A percentile compares a stretch with the other conserved stretches of the same genome.
phyloP scores from a whole-genome alignment of 805 yeast species.

The Blastobotrys robertii region DNA sequence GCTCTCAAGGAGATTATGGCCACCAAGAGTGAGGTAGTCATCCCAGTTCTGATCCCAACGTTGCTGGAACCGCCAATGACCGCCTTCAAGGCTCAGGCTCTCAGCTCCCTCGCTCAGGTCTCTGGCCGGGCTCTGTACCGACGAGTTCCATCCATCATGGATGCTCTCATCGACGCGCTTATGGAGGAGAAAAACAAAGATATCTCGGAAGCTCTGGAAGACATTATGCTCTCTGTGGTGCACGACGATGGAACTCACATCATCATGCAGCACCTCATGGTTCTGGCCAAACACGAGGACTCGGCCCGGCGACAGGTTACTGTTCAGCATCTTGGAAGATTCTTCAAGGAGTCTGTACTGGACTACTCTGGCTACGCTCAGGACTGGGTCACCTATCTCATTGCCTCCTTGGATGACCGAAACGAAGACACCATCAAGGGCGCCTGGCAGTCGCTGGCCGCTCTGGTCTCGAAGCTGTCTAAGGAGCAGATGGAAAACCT shows the following conservation, averaged over 20 bases:
- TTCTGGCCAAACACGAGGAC: constrained; percentile 71
- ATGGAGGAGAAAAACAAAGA: constrained; percentile 29
- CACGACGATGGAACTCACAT: constrained; percentile 77
- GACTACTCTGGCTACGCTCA: constrained; percentile 62
- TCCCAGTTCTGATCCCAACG: constrained; percentile 88
- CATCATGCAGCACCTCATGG: constrained; percentile 67
- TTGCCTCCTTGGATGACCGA: constrained; percentile 62
- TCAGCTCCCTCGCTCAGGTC: constrained; percentile 79
- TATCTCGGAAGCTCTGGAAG: constrained; percentile 48
- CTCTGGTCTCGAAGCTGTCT: constrained; percentile 58
- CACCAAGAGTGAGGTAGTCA: constrained; percentile 77
- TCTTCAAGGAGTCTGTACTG: constrained; percentile 54
- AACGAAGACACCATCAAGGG: constrained; percentile 53
- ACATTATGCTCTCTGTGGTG: constrained; percentile 61
- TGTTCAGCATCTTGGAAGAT: constrained; percentile 57
- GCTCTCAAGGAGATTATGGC: constrained; percentile 92
- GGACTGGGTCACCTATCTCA: constrained; percentile 65
- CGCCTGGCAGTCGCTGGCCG: constrained; percentile 54
- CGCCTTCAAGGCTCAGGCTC: constrained; percentile 73
- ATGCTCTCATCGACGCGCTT: constrained; percentile 56
- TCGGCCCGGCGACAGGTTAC: constrained; percentile 40
- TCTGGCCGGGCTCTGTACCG: constrained; percentile 77
- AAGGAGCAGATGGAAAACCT: constrained; percentile 70
- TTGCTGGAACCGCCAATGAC: constrained; percentile 75
- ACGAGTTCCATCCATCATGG: constrained; percentile 64